Evolutionary conservation across 1,284 basidiomycete genomes (phyloP), one percentile per base, ranked within the genome.

Genomic region (Bondarzewia mesenterica): DNA sequence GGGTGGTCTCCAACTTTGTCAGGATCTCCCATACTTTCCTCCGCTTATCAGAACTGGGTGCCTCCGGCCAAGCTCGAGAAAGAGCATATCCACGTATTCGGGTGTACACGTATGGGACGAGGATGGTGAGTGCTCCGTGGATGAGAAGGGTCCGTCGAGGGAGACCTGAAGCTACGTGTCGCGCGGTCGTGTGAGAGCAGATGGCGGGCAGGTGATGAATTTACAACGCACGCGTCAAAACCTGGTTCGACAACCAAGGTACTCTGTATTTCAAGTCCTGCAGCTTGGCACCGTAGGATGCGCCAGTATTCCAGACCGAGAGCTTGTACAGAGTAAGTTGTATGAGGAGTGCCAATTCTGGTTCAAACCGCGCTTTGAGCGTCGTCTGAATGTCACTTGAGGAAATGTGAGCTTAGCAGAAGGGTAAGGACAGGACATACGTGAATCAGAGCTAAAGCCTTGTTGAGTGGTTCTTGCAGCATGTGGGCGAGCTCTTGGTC

Each of bases 211-310:
- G 35, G 47, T 26, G 27, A 27, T 35, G 23, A 27, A 39, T 2
- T 46, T 21, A 10, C 40, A 18, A 67, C 69, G 53, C 55, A 74
- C 70, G 66, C 56, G 71, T 53, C 48, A 64, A 52, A 42, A 49
- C 42, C 32, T 52, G 56, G 44, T 54, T 57, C 40, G 56, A 42
- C 16, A 56, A 56, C 35, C 53, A 43, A 10, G 68, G 61, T 3
- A 64, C 58, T 50, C 60, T 60, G 61, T 88, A 89, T 50, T 72
- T 74, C 44, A 99, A 73, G 52, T 93, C 93, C 65, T 98, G 94
- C 5, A 99, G 73, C 61, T 82, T 86, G 10, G 93, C 87, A 32
- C 95, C 95, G 58, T 98, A 98, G 44, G 87, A 93, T 15, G 90
- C 82, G 5, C 85, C 82, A 0, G 73, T 73, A 56, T 88, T 78